These are phyloP conservation scores for Pichia phayaonensis DNA, from an alignment of 805 yeast genomes.

Conservation along the genomic window DNA sequence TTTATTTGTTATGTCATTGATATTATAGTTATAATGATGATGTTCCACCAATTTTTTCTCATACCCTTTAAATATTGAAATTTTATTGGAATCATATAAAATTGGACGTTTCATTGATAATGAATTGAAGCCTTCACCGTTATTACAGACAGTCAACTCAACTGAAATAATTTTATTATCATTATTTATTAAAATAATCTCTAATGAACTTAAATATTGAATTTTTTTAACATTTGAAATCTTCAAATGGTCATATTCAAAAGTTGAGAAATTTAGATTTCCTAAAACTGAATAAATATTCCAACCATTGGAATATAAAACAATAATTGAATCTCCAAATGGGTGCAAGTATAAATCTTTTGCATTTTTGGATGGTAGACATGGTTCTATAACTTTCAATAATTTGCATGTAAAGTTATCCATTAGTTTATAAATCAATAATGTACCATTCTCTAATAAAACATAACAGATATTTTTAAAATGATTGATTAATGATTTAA, in stretches of 20 bases:
- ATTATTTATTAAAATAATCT: constrained; percentile 25
- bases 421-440: constrained; percentile 31
- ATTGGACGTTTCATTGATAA: constrained; percentile 33
- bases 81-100: constrained; percentile 31
- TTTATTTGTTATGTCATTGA: constrained; percentile 19
- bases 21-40: constrained; percentile 21
- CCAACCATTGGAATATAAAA: constrained; percentile 36
- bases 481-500: constrained; percentile 31
- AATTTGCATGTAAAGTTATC: constrained; percentile 25
- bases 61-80: constrained; percentile 39
- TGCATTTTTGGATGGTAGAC: constrained; percentile 27
- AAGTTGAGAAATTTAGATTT: constrained; percentile 35
- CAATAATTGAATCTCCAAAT: constrained; percentile 23
- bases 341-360: constrained; percentile 23
- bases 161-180: constrained; percentile 25
- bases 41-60: constrained; percentile 35
- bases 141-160: constrained; percentile 20
- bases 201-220: constrained; percentile 24
- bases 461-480: constrained; percentile 34
- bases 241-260: constrained; percentile 25
- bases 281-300: constrained; percentile 41
- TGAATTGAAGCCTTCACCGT: constrained; percentile 18
- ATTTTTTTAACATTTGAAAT: constrained; percentile 15
- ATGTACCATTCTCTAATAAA: constrained; percentile 30
- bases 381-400: constrained; percentile 30